These are phyloP conservation scores for Colletotrichum liriopes DNA, from an alignment of 2,329 filamentous ascomycete genomes.

Conservation along the genomic window DNA sequence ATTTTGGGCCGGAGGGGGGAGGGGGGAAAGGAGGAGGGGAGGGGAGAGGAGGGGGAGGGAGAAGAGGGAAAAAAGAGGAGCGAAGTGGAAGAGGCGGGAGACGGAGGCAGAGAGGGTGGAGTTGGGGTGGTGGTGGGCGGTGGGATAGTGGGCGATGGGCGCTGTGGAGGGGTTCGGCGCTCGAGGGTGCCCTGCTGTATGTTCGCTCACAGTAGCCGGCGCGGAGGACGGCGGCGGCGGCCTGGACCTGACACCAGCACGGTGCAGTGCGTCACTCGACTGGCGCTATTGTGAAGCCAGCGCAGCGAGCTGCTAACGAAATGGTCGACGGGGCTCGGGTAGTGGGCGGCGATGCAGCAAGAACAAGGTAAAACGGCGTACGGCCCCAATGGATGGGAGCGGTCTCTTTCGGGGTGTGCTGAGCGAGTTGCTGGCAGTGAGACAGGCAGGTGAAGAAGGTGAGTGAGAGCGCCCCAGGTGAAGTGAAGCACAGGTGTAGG, in stretches of 20 bases:
- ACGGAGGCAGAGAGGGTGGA: slow-evolving; percentile 7
- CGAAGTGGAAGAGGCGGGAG: slow-evolving; percentile 17
- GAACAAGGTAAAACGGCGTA: not conserved
- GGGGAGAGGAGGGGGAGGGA: not conserved
- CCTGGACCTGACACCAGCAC: not conserved
- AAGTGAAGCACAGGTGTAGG: not conserved
- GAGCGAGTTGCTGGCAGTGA: not conserved
- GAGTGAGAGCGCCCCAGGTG: not conserved
- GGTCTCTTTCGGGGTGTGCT: not conserved
- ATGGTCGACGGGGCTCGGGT: not conserved
- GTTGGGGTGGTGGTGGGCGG: not conserved
- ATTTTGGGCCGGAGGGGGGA: slow-evolving; percentile 41
- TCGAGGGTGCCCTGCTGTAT: not conserved
- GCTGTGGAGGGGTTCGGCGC: slow-evolving; percentile 9
- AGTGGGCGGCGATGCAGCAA: not conserved
- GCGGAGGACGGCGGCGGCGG: not conserved
- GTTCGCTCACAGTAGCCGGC: not conserved
- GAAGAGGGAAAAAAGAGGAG: slow-evolving; percentile 27
- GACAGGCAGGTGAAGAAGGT: slow-evolving; percentile 1
- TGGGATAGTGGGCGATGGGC: slow-evolving; percentile 4
- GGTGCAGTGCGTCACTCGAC: not conserved
- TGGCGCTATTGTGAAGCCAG: not conserved
- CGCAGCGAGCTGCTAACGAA: not conserved
- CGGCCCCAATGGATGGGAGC: no score
- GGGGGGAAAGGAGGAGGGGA: slow-evolving; percentile 1